Percentiles rank a stretch among this genome's conserved stretches.
These are phyloP conservation scores for Suillus occidentalis DNA, from an alignment of 768 basidiomycete genomes.

Conservation along the genomic window DNA sequence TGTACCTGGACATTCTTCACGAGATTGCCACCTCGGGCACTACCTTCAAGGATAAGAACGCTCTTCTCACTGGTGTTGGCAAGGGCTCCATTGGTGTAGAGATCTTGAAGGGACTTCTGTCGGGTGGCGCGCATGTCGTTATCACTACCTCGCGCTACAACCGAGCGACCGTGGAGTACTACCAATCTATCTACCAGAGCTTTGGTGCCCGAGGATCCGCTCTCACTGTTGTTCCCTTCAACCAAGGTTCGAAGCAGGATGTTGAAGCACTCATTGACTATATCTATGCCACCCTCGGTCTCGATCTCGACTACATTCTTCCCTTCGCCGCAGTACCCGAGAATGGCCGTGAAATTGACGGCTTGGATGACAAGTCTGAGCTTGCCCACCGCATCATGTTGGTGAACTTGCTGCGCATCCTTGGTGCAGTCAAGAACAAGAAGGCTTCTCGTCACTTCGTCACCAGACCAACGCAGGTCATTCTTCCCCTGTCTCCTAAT, in stretches of 20 bases:
- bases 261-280: constrained; percentile 98
- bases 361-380: constrained; percentile 95
- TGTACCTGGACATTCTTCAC: constrained; percentile 94
- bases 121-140: constrained; percentile 95
- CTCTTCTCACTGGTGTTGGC: constrained; percentile 95
- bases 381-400: constrained; percentile 99
- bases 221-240: constrained; percentile 97
- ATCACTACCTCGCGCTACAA: constrained; percentile 98
- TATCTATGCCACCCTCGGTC: constrained; percentile 91
- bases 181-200: constrained; percentile 96
- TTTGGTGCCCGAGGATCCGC: constrained; percentile 95
- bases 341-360: constrained; percentile 97
- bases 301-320: constrained; percentile 98
- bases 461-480: constrained; percentile 97
- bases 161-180: constrained; percentile 95
- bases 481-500: constrained; percentile 96
- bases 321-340: constrained; percentile 99
- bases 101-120: constrained; percentile 93
- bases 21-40: constrained; percentile 99
- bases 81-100: constrained; percentile 98
- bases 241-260: constrained; percentile 98
- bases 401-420: constrained; percentile 91
- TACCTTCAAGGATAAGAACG: constrained; percentile 99
- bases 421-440: constrained; percentile 97
- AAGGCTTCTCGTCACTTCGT: constrained; percentile 96